Evolutionary conservation across 2,329 filamentous ascomycete genomes (phyloP), one percentile per base, ranked within the genome.

Genomic region (Aaosphaeria arxii): DNA sequence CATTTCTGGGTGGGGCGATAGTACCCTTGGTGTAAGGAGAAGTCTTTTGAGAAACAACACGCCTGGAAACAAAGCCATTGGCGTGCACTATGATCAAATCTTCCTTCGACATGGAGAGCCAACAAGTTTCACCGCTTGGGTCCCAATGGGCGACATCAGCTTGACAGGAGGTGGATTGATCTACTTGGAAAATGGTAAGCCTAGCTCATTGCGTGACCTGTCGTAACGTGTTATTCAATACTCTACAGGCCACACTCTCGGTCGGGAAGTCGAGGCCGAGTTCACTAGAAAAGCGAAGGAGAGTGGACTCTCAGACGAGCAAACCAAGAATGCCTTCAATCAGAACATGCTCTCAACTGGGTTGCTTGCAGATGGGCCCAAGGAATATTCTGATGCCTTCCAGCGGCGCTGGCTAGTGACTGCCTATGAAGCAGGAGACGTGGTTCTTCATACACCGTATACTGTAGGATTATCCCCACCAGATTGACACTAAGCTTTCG

Each of bases 41-140:
- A 80, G 78, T 1, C 59, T 83, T 7, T 60, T 84, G 45, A 67
- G 81, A 35, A 83, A 83, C 52, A 83, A 82, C 53, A 78, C 77
- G 0, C 81, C 81, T 0, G 74, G 74, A 0, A 81, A 78, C 43
- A 78, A 79, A 52, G 78, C 80, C 0, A 83, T 82, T 50, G 80
- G 80, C 0, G 80, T 84, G 3, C 81, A 84, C 51, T 83, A 83
- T 54, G 80, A 84, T 55, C 79, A 83, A 63, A 81, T 78, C 24
- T 83, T 83, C 55, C 61, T 83, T 42, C 62, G 79, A 1, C 61
- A 81, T 56, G 81, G 80, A 1, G 79, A 81, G 43, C 74, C 77
- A 1, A 80, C 78, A 0, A 75, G 72, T 30, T 65, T 83, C 1
- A 83, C 80, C 4, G 80, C 78, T 0, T 84, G 80, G 80, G 75